A percentile compares a stretch with the other conserved stretches of the same genome.
phyloP scores from a whole-genome alignment of 805 yeast genomes.

The Candida arabinofermentans region DNA sequence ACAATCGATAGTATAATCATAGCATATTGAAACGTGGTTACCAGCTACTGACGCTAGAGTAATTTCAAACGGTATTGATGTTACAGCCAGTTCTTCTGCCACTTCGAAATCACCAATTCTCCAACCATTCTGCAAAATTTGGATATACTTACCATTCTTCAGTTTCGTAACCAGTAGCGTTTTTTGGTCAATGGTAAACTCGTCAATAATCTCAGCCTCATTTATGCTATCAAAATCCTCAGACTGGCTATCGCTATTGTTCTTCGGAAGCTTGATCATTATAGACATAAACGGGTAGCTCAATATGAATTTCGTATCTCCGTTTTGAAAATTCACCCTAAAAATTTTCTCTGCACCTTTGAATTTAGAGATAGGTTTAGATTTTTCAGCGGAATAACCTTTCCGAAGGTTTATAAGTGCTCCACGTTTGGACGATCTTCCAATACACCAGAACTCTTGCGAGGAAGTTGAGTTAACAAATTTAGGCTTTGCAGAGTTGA shows the following conservation, averaged over 20 bases:
- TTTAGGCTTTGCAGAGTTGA: slow-evolving; percentile 13
- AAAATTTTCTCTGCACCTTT: slow-evolving; percentile 14
- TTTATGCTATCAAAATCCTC: slow-evolving; percentile 1
- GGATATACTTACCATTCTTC: slow-evolving; percentile 11
- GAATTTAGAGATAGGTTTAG: slow-evolving; percentile 9
- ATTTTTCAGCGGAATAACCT: slow-evolving; percentile 24
- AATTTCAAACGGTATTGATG: slow-evolving; percentile 13
- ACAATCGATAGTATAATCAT: slow-evolving; percentile 8
- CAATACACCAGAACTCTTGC: slow-evolving; percentile 30
- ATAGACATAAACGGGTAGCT: slow-evolving; percentile 12
- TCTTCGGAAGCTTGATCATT: slow-evolving; percentile 4
- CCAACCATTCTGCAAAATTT: slow-evolving; percentile 20
- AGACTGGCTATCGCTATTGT: background rate
- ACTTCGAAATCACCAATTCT: slow-evolving; percentile 17
- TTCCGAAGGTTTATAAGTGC: slow-evolving; percentile 22
- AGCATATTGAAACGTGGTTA: slow-evolving; percentile 13
- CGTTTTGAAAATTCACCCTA: slow-evolving; percentile 6
- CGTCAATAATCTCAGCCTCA: slow-evolving; percentile 8
- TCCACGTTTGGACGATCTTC: slow-evolving; percentile 22
- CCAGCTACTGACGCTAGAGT: slow-evolving; percentile 11
- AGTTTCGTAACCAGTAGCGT: slow-evolving; percentile 14
- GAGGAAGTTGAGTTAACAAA: slow-evolving; percentile 17
- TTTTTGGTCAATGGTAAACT: slow-evolving; percentile 7
- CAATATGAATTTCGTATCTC: slow-evolving; percentile 10
- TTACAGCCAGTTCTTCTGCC: slow-evolving; percentile 2